A percentile compares a stretch with the other conserved stretches of the same genome.
Evolutionary conservation across 2,329 filamentous ascomycete species (phyloP).

Genomic region (Penicillium sp.): DNA sequence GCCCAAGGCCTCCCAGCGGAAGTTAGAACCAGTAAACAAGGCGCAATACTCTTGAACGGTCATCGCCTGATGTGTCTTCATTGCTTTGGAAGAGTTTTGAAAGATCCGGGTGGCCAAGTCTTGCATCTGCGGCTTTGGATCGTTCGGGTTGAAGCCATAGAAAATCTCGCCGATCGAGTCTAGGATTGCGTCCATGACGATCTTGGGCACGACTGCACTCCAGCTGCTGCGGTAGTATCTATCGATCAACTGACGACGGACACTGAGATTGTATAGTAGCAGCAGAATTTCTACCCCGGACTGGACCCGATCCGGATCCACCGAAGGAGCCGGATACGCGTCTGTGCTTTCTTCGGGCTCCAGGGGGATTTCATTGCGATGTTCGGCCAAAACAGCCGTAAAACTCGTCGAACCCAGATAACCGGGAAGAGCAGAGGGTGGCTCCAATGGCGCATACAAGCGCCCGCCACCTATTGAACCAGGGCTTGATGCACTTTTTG

Average conservation of each 20-base stretch:
- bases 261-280: slow-evolving; percentile 26
- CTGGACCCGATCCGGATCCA: slow-evolving; percentile 29
- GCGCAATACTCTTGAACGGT: slow-evolving; percentile 30
- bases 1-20: slow-evolving; percentile 42
- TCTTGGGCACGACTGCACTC: slow-evolving; percentile 23
- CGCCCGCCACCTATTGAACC: slow-evolving; percentile 18
- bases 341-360: slow-evolving; percentile 26
- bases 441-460: slow-evolving; percentile 21
- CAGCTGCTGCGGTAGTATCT: slow-evolving; percentile 23
- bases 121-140: slow-evolving; percentile 27
- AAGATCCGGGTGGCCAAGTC: slow-evolving; percentile 28
- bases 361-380: slow-evolving; percentile 32
- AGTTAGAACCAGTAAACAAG: slow-evolving; percentile 29
- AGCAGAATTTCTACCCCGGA: slow-evolving; percentile 30
- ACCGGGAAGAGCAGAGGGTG: slow-evolving; percentile 27
- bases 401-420: slow-evolving; percentile 37
- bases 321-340: slow-evolving; percentile 14
- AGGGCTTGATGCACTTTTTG: slow-evolving; percentile 23
- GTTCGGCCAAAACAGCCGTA: slow-evolving; percentile 33
- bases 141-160: slow-evolving; percentile 20
- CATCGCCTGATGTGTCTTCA: slow-evolving; percentile 27
- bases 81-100: slow-evolving; percentile 28
- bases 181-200: slow-evolving; percentile 26
- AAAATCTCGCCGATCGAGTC: slow-evolving; percentile 27
- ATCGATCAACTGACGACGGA: slow-evolving; percentile 26